Evolutionary conservation across 352 stramenopile species (phyloP).

Genomic region (Phytophthora constricta): DNA sequence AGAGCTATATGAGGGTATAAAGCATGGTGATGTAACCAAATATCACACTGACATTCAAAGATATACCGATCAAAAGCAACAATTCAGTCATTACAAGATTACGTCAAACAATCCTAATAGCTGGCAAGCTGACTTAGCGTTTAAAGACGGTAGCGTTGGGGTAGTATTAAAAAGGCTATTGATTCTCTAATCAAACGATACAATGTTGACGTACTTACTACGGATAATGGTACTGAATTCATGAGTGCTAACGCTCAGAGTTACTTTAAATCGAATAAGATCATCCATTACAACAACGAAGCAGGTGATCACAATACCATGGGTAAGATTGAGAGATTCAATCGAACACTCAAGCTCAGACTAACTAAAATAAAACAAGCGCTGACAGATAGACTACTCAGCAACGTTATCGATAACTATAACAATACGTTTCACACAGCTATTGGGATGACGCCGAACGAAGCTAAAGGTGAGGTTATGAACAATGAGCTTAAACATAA

Average conservation of each 20-base stretch:
- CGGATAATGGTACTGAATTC: slow-evolving; percentile 41
- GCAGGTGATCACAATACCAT: no score
- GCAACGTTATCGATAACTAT: slow-evolving; percentile 24
- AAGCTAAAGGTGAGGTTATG: slow-evolving; percentile 24
- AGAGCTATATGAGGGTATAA: slow-evolving; percentile 11
- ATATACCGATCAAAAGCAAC: slow-evolving; percentile 28
- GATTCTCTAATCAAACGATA: slow-evolving; percentile 40
- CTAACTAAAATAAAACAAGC: slow-evolving; percentile 30
- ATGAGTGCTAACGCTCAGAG: slow-evolving; percentile 30
- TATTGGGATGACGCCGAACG: slow-evolving; percentile 21
- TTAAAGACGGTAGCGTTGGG: no score
- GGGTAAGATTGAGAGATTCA: no score
- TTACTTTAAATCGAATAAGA: no score
- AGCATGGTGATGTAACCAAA: slow-evolving; percentile 11
- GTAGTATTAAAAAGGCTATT: slow-evolving; percentile 24
- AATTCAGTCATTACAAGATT: slow-evolving; percentile 2
- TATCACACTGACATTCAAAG: slow-evolving; percentile 22
- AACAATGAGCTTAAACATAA: slow-evolving; percentile 17
- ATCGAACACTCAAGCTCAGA: slow-evolving; percentile 38
- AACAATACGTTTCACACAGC: slow-evolving; percentile 17
- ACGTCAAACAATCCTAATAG: slow-evolving; percentile 8
- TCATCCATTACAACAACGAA: no score
- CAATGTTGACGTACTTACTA: slow-evolving; percentile 31
- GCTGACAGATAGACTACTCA: no score
- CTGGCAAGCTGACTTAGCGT: slow-evolving; percentile 39